These are phyloP conservation scores for Dothideomycetes sp. DNA, from an alignment of 2,329 filamentous ascomycete species.

Conservation along the genomic window DNA sequence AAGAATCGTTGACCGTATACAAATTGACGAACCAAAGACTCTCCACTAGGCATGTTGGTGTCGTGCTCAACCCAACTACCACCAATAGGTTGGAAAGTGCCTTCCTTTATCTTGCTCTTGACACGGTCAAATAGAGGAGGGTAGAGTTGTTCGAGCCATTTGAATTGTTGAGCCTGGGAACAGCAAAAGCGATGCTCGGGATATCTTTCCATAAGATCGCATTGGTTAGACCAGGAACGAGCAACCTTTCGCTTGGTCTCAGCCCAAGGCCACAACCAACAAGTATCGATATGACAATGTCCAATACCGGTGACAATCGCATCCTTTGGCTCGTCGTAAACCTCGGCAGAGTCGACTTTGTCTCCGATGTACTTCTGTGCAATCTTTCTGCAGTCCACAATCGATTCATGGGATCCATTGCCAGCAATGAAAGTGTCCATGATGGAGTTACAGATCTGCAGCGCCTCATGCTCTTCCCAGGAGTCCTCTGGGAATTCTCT, in stretches of 20 bases:
- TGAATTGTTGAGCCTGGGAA: slow-evolving; percentile 94
- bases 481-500: slow-evolving; percentile 81
- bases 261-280: slow-evolving; percentile 97
- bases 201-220: slow-evolving; percentile 87
- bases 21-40: slow-evolving; percentile 89
- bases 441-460: slow-evolving; percentile 74
- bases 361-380: slow-evolving; percentile 73
- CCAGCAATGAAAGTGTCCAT: slow-evolving; percentile 83
- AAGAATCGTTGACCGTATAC: slow-evolving; percentile 93
- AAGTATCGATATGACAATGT: slow-evolving; percentile 95
- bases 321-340: slow-evolving; percentile 66
- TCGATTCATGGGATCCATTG: slow-evolving; percentile 58
- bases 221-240: slow-evolving; percentile 93
- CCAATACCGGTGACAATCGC: slow-evolving; percentile 81
- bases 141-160: slow-evolving; percentile 88
- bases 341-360: slow-evolving; percentile 67
- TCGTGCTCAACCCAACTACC: slow-evolving; percentile 99
- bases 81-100: slow-evolving; percentile 86
- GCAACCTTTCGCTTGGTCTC: slow-evolving; percentile 96
- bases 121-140: slow-evolving; percentile 83
- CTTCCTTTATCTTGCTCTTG: slow-evolving; percentile 80
- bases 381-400: slow-evolving; percentile 70
- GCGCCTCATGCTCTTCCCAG: slow-evolving; percentile 78
- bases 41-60: slow-evolving; percentile 92
- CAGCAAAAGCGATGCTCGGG: slow-evolving; percentile 87